phyloP scores from a whole-genome alignment of 805 yeast species.

The Pichia gijzeniarum region DNA sequence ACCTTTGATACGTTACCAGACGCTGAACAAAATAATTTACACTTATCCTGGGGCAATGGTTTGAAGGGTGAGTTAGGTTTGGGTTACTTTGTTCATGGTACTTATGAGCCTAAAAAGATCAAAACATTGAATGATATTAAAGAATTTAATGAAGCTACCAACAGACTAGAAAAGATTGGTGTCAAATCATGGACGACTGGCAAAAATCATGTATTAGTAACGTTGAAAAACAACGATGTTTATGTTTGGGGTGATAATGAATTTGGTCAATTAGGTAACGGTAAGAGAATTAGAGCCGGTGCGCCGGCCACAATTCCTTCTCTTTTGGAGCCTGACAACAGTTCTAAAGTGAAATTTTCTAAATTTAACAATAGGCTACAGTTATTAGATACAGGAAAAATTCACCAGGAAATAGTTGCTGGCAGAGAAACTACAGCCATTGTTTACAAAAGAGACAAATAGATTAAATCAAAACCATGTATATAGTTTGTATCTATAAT shows the following conservation, averaged over 20 bases:
- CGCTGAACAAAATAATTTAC: constrained; percentile 27
- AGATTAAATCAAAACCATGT: neutral
- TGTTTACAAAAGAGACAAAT: constrained; percentile 38
- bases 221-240: constrained; percentile 57
- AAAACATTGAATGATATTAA: constrained; percentile 39
- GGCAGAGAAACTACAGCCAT: constrained; percentile 60
- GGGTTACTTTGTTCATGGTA: constrained; percentile 69
- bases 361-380: constrained; percentile 40
- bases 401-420: constrained; percentile 54
- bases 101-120: constrained; percentile 57
- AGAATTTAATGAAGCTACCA: constrained; percentile 47
- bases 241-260: constrained; percentile 82
- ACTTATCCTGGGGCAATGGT: constrained; percentile 77
- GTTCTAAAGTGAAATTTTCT: constrained; percentile 15
- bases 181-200: constrained; percentile 56
- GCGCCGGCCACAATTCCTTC: constrained; percentile 50
- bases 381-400: constrained; percentile 29
- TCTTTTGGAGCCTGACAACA: constrained; percentile 45
- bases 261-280: constrained; percentile 79
- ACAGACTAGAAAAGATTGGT: constrained; percentile 38
- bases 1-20: constrained; percentile 18
- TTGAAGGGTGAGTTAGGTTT: constrained; percentile 80
- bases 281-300: constrained; percentile 55
- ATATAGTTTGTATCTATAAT: neutral
- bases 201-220: constrained; percentile 55